Evolutionary conservation across 352 stramenopile species (phyloP).

Genomic region (Globisporangium polare): DNA sequence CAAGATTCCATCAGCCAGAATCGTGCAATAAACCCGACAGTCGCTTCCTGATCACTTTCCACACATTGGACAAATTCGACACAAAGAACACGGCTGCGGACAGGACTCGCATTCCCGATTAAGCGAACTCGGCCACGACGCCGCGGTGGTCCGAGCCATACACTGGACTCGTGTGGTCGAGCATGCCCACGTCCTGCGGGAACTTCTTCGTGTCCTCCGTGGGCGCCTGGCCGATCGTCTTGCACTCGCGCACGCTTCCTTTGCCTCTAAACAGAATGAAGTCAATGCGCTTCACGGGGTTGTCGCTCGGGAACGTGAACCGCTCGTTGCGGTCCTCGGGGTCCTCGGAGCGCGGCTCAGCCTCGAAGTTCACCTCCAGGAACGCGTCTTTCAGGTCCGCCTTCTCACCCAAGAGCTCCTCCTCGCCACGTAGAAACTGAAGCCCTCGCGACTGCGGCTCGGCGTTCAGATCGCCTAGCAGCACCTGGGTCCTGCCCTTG

Average conservation of each 20-base stretch:
- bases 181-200: conserved; percentile 70
- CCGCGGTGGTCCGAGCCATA: conserved; percentile 86
- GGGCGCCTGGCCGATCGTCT: conserved; percentile 73
- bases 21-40: too few species aligned
- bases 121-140: conserved; percentile 72
- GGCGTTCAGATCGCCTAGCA: conserved; percentile 85
- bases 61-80: too few species aligned
- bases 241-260: conserved; percentile 54
- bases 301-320: conserved; percentile 87
- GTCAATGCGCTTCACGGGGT: conserved; percentile 85
- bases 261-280: conserved; percentile 75
- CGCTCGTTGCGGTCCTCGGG: conserved; percentile 34
- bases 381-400: conserved; percentile 82
- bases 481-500: conserved; percentile 59
- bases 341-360: conserved; percentile 47
- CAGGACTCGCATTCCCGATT: too few species aligned
- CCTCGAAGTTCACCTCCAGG: conserved; percentile 58
- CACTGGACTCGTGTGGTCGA: conserved; percentile 65
- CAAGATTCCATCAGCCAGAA: too few species aligned
- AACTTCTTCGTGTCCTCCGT: conserved; percentile 57
- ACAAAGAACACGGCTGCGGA: too few species aligned
- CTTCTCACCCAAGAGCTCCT: conserved; percentile 36
- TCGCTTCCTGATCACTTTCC: too few species aligned
- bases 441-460: conserved; percentile 82
- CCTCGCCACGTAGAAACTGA: conserved; percentile 68